Evolutionary conservation across 2,329 filamentous ascomycete genomes (phyloP), one percentile per base, ranked within the genome.

Genomic region (Colletotrichum falcatum): DNA sequence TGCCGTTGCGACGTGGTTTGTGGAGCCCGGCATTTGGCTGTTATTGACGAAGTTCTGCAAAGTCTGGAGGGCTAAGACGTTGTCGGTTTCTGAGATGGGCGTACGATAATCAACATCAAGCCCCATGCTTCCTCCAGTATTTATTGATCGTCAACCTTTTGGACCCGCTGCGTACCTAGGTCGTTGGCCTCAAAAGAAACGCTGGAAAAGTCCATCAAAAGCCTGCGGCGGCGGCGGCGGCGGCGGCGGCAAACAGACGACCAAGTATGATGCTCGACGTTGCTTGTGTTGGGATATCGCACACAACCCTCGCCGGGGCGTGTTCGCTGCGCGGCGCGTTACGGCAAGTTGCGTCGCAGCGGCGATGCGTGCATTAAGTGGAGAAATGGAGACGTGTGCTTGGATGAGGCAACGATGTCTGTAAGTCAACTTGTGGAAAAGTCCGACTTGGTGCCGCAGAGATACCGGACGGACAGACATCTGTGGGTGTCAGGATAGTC

Each of bases 351-450:
- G 42, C 30, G 58, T 49, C 20, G 58, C 20, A 35, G 28, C n/a
- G 20, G 12, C 44, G 18, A 48, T 61, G 42, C 42, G 42, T 61
- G 58, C 28, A 59, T 60, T 48, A 14, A 48, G 16, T 35, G 28
- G 28, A 18, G 16, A 23, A 20, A n/a, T n/a, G n/a, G n/a, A n/a
- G n/a, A n/a, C n/a, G n/a, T n/a, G 8, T 30, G 26, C 23, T 28
- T 44, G 20, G 30, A 14, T 30, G 56, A 12, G n/a, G 39, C 37
- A 30, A 44, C 9, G 16, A 44, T 59, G 28, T 26, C 16, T n/a
- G 26, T 12, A 30, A 30, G 18, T 44, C 30, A 12, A 35, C 1
- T 37, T 12, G n/a, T 20, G 54, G 33, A 20, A 33, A 30, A 28
- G 35, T 58, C n/a, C 30, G n/a, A 7, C 51, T 46, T 49, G 54